Evolutionary conservation across 148 eudicot genomes (phyloP).

Genomic region (Rhododendron griersonianum): DNA sequence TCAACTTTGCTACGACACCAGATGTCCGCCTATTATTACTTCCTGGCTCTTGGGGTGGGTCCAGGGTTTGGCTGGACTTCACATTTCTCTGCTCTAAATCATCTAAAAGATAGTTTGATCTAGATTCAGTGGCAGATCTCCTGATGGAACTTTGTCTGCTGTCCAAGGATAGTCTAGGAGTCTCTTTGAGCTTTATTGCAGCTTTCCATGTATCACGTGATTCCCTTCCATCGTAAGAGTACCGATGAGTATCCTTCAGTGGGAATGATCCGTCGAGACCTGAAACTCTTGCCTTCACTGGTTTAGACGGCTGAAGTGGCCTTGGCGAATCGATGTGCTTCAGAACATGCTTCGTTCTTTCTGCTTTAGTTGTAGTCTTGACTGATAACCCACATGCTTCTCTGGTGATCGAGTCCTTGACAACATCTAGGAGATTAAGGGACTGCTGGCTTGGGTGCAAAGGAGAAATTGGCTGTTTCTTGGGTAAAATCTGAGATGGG

Average conservation of each 20-base stretch:
- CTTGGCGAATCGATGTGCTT: conserved; percentile 72
- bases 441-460: conserved; percentile 13
- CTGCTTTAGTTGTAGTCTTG: conserved; percentile 35
- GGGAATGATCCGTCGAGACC: conserved; percentile 30
- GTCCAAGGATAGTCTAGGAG: conserved; percentile 78
- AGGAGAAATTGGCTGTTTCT: conserved; percentile 26
- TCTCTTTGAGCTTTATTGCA: conserved; percentile 46
- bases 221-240: conserved; percentile 72
- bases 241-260: conserved; percentile 34
- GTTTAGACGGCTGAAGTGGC: conserved; percentile 31
- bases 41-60: conserved; percentile 40
- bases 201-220: conserved; percentile 26
- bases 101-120: conserved; percentile 23
- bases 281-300: conserved; percentile 25
- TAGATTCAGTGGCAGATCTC: conserved; percentile 24
- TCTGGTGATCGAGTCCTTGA: conserved; percentile 78
- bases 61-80: conserved; percentile 13
- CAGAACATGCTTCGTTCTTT: conserved; percentile 26
- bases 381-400: conserved; percentile 46
- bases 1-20: conserved; percentile 65
- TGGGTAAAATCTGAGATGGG: conserved; percentile 16
- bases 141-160: conserved; percentile 48
- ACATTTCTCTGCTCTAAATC: conserved; percentile 23
- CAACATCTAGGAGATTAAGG: conserved; percentile 58
- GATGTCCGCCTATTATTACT: conserved; percentile 46